Conservation (phyloP, 805 yeast species). For the Saturnispora besseyi region DNA sequence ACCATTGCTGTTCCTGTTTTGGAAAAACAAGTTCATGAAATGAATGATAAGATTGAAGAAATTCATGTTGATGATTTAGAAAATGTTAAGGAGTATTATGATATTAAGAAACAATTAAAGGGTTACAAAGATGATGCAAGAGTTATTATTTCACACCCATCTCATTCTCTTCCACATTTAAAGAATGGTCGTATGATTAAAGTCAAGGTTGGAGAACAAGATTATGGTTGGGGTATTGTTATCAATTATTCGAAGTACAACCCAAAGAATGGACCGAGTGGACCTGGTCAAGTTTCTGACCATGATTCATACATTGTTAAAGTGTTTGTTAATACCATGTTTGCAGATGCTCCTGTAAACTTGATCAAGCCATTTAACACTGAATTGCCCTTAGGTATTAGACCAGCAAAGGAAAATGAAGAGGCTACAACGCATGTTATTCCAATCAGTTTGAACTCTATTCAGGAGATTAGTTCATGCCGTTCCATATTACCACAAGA, state of each 20-base stretch:
- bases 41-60: slow-evolving; percentile 39
- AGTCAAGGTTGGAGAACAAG: slow-evolving; percentile 49
- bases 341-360: slow-evolving; percentile 75
- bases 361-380: slow-evolving; percentile 72
- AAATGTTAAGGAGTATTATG: slow-evolving; percentile 73
- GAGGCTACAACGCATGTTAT: slow-evolving; percentile 64
- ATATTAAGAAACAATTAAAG: slow-evolving; percentile 61
- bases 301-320: slow-evolving; percentile 86
- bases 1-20: slow-evolving; percentile 82
- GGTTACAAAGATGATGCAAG: slow-evolving; percentile 67
- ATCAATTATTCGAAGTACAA: slow-evolving; percentile 53
- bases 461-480: slow-evolving; percentile 66
- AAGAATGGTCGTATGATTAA: slow-evolving; percentile 83
- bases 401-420: slow-evolving; percentile 73
- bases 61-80: slow-evolving; percentile 66
- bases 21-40: slow-evolving; percentile 54
- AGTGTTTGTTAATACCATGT: slow-evolving; percentile 72
- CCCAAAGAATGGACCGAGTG: slow-evolving; percentile 39
- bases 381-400: slow-evolving; percentile 74
- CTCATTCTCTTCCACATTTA: slow-evolving; percentile 70
- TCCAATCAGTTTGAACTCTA: slow-evolving; percentile 76
- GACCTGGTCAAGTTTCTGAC: slow-evolving; percentile 53
- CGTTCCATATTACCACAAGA: slow-evolving; percentile 75
- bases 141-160: slow-evolving; percentile 84
- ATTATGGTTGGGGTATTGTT: slow-evolving; percentile 97